A percentile compares a stretch with the other conserved stretches of the same genome.
Evolutionary conservation across 2,329 filamentous ascomycete species (phyloP).

Genomic region (Sporothrix sp.): DNA sequence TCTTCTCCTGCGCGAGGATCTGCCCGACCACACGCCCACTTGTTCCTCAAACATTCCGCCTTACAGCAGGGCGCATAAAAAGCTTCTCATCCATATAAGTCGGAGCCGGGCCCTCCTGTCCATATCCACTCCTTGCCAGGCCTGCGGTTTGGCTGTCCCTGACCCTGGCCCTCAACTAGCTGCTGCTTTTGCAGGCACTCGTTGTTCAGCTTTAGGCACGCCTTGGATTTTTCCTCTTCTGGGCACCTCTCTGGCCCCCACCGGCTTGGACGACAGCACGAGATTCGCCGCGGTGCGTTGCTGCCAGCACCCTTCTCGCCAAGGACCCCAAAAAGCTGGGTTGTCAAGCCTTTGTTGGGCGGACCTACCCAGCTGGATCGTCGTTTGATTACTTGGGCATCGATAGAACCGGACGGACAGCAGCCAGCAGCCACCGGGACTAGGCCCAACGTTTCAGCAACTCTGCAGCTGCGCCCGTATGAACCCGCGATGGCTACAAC

Average conservation of each 20-base stretch:
- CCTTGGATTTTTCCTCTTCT: neutral
- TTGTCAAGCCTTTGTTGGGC: neutral
- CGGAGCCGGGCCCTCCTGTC: neutral
- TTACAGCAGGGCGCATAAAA: neutral
- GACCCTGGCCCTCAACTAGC: slow-evolving; percentile 3
- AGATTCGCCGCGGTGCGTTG: neutral
- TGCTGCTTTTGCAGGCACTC: neutral
- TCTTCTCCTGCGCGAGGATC: slow-evolving; percentile 2
- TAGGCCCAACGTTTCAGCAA: neutral
- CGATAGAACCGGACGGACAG: neutral
- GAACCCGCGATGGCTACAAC: slow-evolving; percentile 12
- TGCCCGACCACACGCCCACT: neutral
- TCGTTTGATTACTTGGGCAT: slow-evolving; percentile 3
- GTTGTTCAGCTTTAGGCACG: neutral
- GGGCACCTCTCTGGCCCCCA: neutral
- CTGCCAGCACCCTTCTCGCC: neutral
- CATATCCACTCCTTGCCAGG: slow-evolving; percentile 2
- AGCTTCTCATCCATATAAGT: slow-evolving; percentile 2
- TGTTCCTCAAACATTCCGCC: neutral
- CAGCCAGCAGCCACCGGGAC: neutral
- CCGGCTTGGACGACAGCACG: neutral
- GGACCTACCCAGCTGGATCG: slow-evolving; percentile 2
- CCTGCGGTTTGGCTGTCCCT: slow-evolving; percentile 2
- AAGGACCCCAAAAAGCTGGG: neutral
- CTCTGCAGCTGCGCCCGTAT: slow-evolving; percentile 2